A percentile compares a stretch with the other conserved stretches of the same genome.
These are phyloP conservation scores for Malassezia sp. DNA, from an alignment of 1,284 basidiomycete genomes.

Conservation along the genomic window DNA sequence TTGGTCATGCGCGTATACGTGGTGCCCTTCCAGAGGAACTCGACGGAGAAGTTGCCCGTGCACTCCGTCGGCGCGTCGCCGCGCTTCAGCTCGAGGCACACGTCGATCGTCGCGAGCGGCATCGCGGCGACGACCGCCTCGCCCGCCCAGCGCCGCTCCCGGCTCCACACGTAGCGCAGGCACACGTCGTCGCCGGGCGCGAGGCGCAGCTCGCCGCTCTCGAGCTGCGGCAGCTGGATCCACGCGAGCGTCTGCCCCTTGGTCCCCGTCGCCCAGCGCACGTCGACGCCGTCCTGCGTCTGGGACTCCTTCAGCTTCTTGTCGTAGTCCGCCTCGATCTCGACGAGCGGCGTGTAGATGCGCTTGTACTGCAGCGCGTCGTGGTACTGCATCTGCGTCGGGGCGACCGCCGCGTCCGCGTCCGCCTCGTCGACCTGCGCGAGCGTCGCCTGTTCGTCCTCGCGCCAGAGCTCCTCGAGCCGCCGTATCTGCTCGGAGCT, in stretches of 20 bases:
- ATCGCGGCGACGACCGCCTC: conserved; percentile 59
- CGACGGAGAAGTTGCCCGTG: conserved; percentile 55
- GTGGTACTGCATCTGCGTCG: conserved; percentile 71
- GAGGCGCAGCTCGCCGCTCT: conserved; percentile 91
- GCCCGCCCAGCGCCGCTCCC: too few relatives aligned
- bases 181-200: conserved; percentile 87
- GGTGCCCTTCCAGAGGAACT: conserved; percentile 99
- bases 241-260: conserved; percentile 63
- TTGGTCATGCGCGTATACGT: conserved; percentile 98
- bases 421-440: conserved; percentile 90
- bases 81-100: conserved; percentile 79
- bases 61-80: conserved; percentile 87
- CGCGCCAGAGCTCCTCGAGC: conserved; percentile 94
- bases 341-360: conserved; percentile 94
- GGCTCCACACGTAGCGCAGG: too few relatives aligned
- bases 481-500: conserved; percentile 93
- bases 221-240: conserved; percentile 89
- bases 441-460: conserved; percentile 82
- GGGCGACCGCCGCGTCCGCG: conserved; percentile 64
- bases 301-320: conserved; percentile 94
- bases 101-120: conserved; percentile 89
- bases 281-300: conserved; percentile 87
- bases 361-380: conserved; percentile 99
- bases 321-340: conserved; percentile 99
- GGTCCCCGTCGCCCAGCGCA: conserved; percentile 95